Conservation (phyloP, 345 rosid genomes). For the Laguncularia racemosa region DNA sequence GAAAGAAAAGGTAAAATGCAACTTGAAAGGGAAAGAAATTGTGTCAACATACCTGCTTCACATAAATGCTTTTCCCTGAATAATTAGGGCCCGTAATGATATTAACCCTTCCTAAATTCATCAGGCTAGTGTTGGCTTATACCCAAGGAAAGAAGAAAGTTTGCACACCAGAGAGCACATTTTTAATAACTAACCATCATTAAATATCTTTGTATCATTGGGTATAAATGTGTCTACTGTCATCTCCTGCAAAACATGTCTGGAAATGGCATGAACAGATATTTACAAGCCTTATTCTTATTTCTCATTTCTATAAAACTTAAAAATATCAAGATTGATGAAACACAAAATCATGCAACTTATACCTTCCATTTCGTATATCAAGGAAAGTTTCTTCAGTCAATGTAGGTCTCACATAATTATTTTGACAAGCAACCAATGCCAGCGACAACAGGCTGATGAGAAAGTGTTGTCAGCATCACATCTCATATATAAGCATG, state of each 20-base stretch:
- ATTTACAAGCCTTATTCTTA: not conserved
- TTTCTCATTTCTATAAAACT: not conserved
- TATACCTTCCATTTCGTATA: slow-evolving; percentile 82
- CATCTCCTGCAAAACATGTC: slow-evolving; percentile 99
- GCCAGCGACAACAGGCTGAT: slow-evolving; percentile 76
- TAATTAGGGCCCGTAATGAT: slow-evolving; percentile 96
- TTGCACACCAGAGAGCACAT: slow-evolving; percentile 9
- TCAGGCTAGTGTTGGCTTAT: slow-evolving; percentile 2
- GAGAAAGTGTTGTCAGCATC: slow-evolving; percentile 2
- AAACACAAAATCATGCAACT: not conserved
- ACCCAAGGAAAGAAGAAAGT: not conserved
- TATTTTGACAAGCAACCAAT: slow-evolving; percentile 81
- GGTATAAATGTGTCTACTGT: slow-evolving; percentile 94
- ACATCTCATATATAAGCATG: not conserved
- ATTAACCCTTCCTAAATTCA: slow-evolving; percentile 58
- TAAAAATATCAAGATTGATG: too few species aligned
- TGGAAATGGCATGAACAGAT: slow-evolving; percentile 19
- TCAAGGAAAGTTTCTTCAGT: slow-evolving; percentile 64
- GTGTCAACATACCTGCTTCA: slow-evolving; percentile 63
- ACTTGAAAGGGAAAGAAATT: not conserved
- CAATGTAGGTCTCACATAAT: slow-evolving; percentile 82
- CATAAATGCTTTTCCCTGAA: slow-evolving; percentile 94
- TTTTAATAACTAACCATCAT: slow-evolving; percentile 41
- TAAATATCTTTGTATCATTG: slow-evolving; percentile 61
- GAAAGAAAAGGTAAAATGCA: not conserved